Base-by-base conservation (phyloP, 2,329 filamentous ascomycete genomes). In the Xylaria digitata region DNA sequence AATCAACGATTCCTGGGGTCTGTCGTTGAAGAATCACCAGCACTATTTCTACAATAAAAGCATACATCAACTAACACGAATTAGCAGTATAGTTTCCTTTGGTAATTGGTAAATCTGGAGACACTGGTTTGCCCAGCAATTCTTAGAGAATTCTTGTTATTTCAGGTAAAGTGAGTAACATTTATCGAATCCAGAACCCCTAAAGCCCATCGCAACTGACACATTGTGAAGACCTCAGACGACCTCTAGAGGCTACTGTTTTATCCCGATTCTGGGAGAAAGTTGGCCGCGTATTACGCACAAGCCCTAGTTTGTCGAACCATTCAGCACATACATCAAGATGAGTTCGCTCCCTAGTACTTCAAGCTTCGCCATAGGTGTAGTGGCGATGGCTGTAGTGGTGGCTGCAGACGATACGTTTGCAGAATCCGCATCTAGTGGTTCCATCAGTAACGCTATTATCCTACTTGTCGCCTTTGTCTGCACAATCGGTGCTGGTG, bases 141-240 rank as follows among this genome's bases (percentile, higher is more conserved):
- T 34, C n/a, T 19, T 15, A 6, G n/a, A 26, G 30, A 49, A 17
- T 21, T 37, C 13, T 40, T 58, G n/a, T 50, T 13, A 21, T 23
- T 30, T 30, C 1, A 17, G 11, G 30, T n/a, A 11, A 60, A 43
- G 55, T 60, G n/a, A 60, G 55, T n/a, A 32, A 49, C 19, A 6
- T 26, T 19, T 37, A 40, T 8, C 23, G 11, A 43, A 6, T 23
- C 11, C n/a, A 34, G 21, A 30, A 21, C 2, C 1, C 58, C 37
- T 15, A 7, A 26, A 42, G 11, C 30, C 9, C 30, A 43, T 37
- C 40, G 7, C 9, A 9, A 1, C 19, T 50, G 6, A 8, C 8
- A 40, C 6, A 50, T 9, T 13, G 11, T 21, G 26, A 43, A 5
- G 19, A 42, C 26, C 15, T 37, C 26, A 6, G 5, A 21, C 53